Conservation (phyloP, 441 rosid genomes). For the Croton laevigatus region DNA sequence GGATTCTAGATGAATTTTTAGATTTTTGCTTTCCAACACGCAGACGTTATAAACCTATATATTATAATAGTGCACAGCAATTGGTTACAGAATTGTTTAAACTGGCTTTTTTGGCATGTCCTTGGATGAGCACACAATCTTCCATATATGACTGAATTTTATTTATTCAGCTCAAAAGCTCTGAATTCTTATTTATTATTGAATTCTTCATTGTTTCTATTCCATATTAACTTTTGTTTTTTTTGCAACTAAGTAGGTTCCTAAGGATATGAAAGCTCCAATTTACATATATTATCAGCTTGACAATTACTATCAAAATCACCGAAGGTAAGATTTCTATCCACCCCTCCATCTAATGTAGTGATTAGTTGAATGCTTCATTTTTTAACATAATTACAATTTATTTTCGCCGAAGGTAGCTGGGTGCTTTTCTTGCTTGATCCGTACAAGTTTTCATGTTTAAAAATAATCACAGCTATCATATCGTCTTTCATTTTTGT, state of each 20-base stretch:
- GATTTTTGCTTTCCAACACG: neutral
- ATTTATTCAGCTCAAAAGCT: neutral
- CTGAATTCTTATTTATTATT: neutral
- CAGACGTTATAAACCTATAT: neutral
- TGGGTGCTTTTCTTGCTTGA: conserved; percentile 6
- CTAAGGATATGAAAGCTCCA: conserved; percentile 84
- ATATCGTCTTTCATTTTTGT: conserved; percentile 2
- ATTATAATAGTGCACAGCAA: neutral
- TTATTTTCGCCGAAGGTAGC: neutral
- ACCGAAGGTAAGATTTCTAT: conserved; percentile 55
- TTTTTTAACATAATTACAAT: neutral
- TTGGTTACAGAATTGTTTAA: neutral
- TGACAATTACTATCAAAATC: conserved; percentile 89
- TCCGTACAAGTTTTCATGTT: neutral
- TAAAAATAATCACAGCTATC: neutral
- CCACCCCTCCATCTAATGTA: conserved; percentile 19
- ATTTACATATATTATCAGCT: conserved; percentile 80
- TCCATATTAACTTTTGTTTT: conserved; percentile 14
- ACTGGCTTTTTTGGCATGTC: neutral
- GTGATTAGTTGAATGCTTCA: neutral
- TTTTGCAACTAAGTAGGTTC: conserved; percentile 41
- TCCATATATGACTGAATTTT: neutral
- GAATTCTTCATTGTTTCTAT: neutral
- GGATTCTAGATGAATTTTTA: neutral
- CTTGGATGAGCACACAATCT: neutral